Evolutionary conservation across 2,329 filamentous ascomycete genomes (phyloP).

Genomic region (Hirsutella minnesotensis): DNA sequence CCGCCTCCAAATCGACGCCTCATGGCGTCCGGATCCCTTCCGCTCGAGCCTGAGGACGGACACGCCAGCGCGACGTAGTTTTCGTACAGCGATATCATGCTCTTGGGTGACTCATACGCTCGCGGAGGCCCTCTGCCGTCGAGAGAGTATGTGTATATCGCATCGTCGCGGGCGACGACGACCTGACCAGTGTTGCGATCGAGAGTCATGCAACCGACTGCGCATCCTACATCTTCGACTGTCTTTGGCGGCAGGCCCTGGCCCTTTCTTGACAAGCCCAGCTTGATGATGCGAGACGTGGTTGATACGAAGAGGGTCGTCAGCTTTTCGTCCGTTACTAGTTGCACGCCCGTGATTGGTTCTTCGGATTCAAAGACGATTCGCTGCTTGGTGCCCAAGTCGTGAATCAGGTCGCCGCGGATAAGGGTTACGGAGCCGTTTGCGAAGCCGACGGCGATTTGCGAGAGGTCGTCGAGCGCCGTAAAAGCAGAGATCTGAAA

Average conservation of each 20-base stretch:
- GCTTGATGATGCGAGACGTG: constrained; percentile 73
- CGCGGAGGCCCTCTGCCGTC: constrained; percentile 79
- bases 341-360: constrained; percentile 83
- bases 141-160: constrained; percentile 82
- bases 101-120: constrained; percentile 87
- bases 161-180: constrained; percentile 87
- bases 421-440: constrained; percentile 93
- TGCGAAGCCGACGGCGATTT: constrained; percentile 89
- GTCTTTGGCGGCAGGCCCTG: constrained; percentile 82
- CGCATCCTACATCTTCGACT: constrained; percentile 81
- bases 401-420: constrained; percentile 86
- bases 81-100: constrained; percentile 62
- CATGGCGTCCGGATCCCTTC: constrained; percentile 46
- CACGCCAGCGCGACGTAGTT: constrained; percentile 84
- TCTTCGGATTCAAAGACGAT: constrained; percentile 96
- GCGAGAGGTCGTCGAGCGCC: constrained; percentile 75
- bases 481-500: constrained; percentile 73
- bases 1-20: constrained; percentile 61
- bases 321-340: constrained; percentile 45
- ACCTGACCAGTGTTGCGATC: constrained; percentile 73
- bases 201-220: constrained; percentile 87
- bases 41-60: constrained; percentile 49
- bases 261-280: constrained; percentile 77
- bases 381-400: constrained; percentile 84
- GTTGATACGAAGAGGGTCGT: constrained; percentile 89